These are phyloP conservation scores for Entomortierella beljakovae DNA, from an alignment of 192 early-diverging fungal genomes.

Conservation along the genomic window DNA sequence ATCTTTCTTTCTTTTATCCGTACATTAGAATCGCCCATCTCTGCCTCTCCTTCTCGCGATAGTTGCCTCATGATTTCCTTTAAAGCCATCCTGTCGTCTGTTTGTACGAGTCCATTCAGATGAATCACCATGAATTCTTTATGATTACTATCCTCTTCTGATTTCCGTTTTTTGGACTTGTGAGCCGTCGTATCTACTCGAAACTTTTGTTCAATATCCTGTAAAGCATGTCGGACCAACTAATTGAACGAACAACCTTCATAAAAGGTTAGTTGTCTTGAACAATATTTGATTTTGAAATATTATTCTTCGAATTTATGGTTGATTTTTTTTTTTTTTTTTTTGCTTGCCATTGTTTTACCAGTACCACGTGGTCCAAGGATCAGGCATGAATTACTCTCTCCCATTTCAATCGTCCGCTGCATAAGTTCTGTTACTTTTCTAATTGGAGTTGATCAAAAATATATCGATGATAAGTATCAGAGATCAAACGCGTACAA, in stretches of 20 bases:
- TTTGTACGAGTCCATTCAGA: conserved; percentile 85
- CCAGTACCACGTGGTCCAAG: conserved; percentile 80
- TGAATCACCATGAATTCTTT: conserved; percentile 72
- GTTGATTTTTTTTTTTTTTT: background rate
- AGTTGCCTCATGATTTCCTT: conserved; percentile 88
- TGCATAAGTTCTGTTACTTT: conserved; percentile 68
- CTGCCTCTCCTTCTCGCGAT: conserved; percentile 65
- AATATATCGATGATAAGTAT: background rate
- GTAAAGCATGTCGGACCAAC: conserved; percentile 57
- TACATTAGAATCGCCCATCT: conserved; percentile 57
- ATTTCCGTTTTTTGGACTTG: conserved; percentile 17
- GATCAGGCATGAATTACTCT: conserved; percentile 90
- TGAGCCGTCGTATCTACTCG: background rate
- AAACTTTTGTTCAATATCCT: conserved; percentile 43
- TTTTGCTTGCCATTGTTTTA: conserved; percentile 28
- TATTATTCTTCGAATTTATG: background rate
- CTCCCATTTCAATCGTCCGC: conserved; percentile 71
- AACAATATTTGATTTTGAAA: no score
- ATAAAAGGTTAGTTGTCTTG: no score
- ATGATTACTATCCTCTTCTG: conserved; percentile 12
- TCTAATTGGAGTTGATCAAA: conserved; percentile 18
- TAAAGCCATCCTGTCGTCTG: conserved; percentile 83
- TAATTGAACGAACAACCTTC: conserved; percentile 4
- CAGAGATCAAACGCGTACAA: background rate
- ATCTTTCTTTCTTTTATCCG: conserved; percentile 1